A percentile compares a stretch with the other conserved stretches of the same genome.
Conservation (phyloP, 495 filamentous ascomycete species). For the Articulospora tetracladia region DNA sequence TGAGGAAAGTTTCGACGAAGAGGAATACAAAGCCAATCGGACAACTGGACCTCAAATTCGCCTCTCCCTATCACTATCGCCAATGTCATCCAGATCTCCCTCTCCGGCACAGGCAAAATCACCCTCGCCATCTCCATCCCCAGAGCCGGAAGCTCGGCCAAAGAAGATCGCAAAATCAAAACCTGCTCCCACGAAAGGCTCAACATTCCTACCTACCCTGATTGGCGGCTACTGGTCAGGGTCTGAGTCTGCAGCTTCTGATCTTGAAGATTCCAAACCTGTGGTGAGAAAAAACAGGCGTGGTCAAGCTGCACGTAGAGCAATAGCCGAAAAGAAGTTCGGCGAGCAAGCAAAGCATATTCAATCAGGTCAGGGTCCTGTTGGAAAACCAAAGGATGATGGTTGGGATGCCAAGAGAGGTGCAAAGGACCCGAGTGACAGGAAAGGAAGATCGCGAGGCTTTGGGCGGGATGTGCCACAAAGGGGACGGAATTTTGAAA, state of each 20-base stretch:
- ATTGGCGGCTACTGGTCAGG: constrained; percentile 92
- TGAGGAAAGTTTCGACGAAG: constrained; percentile 26
- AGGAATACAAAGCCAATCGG: constrained; percentile 6
- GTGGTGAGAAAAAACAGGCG: constrained; percentile 69
- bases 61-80: constrained; percentile 20
- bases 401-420: constrained; percentile 33
- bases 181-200: constrained; percentile 31
- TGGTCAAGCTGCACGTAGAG: constrained; percentile 81
- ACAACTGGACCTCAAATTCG: constrained; percentile 10
- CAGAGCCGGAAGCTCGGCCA: constrained; percentile 35
- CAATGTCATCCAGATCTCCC: constrained; percentile 13
- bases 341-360: constrained; percentile 74
- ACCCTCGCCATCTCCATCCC: constrained; percentile 27
- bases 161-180: constrained; percentile 16
- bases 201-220: constrained; percentile 82
- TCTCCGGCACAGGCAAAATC: constrained; percentile 13
- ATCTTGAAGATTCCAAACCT: constrained; percentile 37
- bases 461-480: constrained; percentile 1
- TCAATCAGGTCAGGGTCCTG: constrained; percentile 21
- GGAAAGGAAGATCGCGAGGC: constrained; percentile 2
- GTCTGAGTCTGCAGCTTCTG: constrained; percentile 55
- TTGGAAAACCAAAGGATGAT: constrained; percentile 27
- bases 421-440: constrained; percentile 27
- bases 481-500: constrained; percentile 4
- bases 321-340: constrained; percentile 91